Base-by-base conservation (phyloP, 768 basidiomycete genomes). In the Boletus tylopilopsis region DNA sequence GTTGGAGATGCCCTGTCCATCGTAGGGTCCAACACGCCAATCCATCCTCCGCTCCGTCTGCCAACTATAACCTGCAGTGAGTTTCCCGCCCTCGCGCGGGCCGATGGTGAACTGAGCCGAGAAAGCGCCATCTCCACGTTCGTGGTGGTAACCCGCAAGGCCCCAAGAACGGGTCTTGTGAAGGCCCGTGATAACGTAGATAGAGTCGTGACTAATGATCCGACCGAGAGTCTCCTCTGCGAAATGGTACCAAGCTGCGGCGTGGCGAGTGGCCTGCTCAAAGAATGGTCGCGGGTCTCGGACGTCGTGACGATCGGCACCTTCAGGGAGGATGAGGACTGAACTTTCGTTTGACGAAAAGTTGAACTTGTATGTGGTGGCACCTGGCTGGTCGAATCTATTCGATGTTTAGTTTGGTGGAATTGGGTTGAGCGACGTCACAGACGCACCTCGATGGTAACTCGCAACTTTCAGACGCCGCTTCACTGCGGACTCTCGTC, bases 271-370 rank as follows among this genome's bases (percentile, higher is more conserved):
- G 1, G 68, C 68, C 35, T 64, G 63, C 13, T 61, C 56, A 6
- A 58, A 53, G 33, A 72, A 68, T 2, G 45, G 51, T 3, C n/a
- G 39, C 12, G 49, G 42, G 15, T 72, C 60, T 15, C 58, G 57
- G 21, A 68, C 52, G 22, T 66, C 63, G 16, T 61, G 55, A 43
- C 56, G 37, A 16, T 51, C 53, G 1, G 68, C 65, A 6, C 69
- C 73, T 29, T 70, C 62, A 0, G 72, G 70, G 34, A 73, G 62
- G 19, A 66, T 42, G 9, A 73, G 57, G 8, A 71, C 44, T 5
- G 69, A 67, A 2, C 68, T 70, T 54, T 68, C 67, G 27, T 13
- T 41, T 0, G 57, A 57, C 13, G 64, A 54, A 18, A 59, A 11
- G 22, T 45, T 50, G 45, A 66, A 61, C 13, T 27, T 45, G 45